Evolutionary conservation across 345 rosid species (phyloP).

Genomic region (Acer negundo): DNA sequence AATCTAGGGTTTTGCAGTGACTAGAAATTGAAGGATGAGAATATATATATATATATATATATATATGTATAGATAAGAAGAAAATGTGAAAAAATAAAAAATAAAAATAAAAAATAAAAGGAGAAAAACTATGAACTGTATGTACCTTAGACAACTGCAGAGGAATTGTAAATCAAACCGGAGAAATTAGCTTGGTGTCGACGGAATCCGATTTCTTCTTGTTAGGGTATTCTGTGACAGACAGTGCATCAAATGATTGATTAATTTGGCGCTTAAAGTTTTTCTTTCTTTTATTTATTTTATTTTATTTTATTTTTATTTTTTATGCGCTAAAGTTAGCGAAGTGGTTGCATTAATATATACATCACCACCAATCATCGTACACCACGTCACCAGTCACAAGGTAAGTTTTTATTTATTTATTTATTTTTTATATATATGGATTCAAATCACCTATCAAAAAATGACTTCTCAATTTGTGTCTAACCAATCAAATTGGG

Average conservation of each 20-base stretch:
- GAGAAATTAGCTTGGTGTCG: neutral
- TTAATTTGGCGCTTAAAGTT: constrained; percentile 15
- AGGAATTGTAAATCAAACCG: neutral
- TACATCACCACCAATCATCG: neutral
- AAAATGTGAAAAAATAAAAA: too few relatives aligned
- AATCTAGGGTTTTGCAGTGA: neutral
- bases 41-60: neutral
- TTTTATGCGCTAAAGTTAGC: neutral
- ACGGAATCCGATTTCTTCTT: neutral
- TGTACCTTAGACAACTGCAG: neutral
- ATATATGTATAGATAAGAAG: neutral
- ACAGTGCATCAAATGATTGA: neutral
- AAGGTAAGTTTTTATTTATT: too few relatives aligned
- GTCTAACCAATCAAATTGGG: too few relatives aligned
- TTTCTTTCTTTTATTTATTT: neutral
- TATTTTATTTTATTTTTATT: neutral
- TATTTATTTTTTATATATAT: too few relatives aligned
- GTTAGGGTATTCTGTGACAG: neutral
- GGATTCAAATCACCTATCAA: too few relatives aligned
- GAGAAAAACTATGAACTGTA: neutral
- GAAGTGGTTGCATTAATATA: neutral
- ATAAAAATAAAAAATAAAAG: neutral
- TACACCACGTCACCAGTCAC: too few relatives aligned
- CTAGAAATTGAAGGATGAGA: neutral
- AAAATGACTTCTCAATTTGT: too few relatives aligned